phyloP scores from a whole-genome alignment of 208 protist genomes.

The Herpetomonas muscarum region DNA sequence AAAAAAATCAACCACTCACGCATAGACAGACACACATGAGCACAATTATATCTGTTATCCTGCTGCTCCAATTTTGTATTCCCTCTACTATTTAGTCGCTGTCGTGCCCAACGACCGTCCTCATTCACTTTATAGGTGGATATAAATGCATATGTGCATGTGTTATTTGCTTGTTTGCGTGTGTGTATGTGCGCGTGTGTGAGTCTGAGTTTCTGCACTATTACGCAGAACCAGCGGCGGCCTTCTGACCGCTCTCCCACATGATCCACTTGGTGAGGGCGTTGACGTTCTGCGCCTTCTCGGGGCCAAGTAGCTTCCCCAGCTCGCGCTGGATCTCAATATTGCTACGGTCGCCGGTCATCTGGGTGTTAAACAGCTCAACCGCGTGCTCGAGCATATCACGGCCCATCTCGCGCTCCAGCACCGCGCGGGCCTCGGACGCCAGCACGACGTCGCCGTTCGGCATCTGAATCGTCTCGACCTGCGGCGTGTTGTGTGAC shows the following conservation, averaged over 20 bases:
- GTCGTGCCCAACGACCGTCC: too few species aligned
- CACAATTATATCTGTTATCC: too few species aligned
- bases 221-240: too few species aligned
- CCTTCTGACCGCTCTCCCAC: conserved; percentile 77
- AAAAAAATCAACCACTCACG: too few species aligned
- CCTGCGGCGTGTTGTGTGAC: conserved; percentile 42
- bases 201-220: too few species aligned
- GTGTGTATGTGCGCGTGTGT: too few species aligned
- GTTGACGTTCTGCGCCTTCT: conserved; percentile 72
- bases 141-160: too few species aligned
- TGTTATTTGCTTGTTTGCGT: too few species aligned
- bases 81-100: too few species aligned
- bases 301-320: conserved; percentile 48
- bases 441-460: conserved; percentile 57
- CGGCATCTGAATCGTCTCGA: conserved; percentile 64
- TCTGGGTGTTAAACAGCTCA: conserved; percentile 64
- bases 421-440: conserved; percentile 40
- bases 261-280: conserved; percentile 81
- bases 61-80: too few species aligned
- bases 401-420: conserved; percentile 67
- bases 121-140: too few species aligned
- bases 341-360: conserved; percentile 58
- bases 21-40: too few species aligned
- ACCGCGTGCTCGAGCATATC: conserved; percentile 63
- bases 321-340: conserved; percentile 72